Conservation (phyloP, 257 asterid genomes). For the Solanum etuberosum region DNA sequence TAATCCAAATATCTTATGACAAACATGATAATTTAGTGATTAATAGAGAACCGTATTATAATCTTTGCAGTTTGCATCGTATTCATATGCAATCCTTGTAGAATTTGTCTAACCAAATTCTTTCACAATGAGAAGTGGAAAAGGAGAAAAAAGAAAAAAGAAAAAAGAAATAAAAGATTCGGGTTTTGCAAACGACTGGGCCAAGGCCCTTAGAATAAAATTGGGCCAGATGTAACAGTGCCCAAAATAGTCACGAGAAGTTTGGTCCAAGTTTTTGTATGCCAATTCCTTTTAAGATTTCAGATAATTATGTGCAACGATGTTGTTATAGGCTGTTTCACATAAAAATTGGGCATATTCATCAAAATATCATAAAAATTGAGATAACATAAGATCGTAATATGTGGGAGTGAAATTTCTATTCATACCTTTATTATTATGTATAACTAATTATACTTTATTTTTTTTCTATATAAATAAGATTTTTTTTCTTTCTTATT, state of each 20-base stretch:
- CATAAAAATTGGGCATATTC: too few relatives aligned
- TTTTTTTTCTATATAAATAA: too few relatives aligned
- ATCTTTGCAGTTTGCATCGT: not conserved
- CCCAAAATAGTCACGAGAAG: not conserved
- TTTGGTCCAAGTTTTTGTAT: not conserved
- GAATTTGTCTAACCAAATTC: not conserved
- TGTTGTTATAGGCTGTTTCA: too few relatives aligned
- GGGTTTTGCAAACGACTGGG: not conserved
- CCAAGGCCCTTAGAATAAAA: not conserved
- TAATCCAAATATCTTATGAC: not conserved
- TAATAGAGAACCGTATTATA: not conserved
- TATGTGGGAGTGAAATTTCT: too few relatives aligned
- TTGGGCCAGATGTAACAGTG: not conserved
- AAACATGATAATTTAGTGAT: not conserved
- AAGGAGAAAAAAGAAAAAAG: not conserved
- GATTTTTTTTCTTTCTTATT: not conserved
- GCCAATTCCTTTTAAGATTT: too few relatives aligned
- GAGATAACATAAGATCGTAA: too few relatives aligned
- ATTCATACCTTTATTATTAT: too few relatives aligned
- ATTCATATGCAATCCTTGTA: not conserved
- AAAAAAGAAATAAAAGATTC: not conserved
- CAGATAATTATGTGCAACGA: too few relatives aligned
- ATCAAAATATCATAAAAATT: too few relatives aligned
- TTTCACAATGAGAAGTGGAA: not conserved
- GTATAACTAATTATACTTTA: not conserved